phyloP scores from a whole-genome alignment of 306 rosid genomes.

The Cyclanthera cordifolia region DNA sequence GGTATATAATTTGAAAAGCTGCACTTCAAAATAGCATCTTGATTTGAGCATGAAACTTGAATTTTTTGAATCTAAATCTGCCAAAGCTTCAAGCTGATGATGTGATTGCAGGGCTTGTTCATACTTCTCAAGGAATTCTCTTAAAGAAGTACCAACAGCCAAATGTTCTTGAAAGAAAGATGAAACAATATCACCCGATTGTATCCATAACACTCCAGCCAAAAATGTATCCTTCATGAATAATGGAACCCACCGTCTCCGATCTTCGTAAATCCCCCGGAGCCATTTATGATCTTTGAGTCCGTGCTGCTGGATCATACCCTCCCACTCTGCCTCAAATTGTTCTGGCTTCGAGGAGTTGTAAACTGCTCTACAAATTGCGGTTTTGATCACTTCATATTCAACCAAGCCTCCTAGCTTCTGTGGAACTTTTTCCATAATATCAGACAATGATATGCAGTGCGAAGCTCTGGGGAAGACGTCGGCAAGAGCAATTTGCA shows the following conservation, averaged over 20 bases:
- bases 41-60: constrained; percentile 29
- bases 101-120: constrained; percentile 38
- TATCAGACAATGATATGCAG: constrained; percentile 35
- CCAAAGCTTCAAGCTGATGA: constrained; percentile 42
- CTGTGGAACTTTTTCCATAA: constrained; percentile 44
- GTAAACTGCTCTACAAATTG: constrained; percentile 37
- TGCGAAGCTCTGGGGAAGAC: constrained; percentile 69
- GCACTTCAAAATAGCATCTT: constrained; percentile 44
- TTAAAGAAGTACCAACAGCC: constrained; percentile 31
- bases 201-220: constrained; percentile 45
- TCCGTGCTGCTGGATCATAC: constrained; percentile 39
- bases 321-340: constrained; percentile 59
- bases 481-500: constrained; percentile 46
- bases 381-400: constrained; percentile 32
- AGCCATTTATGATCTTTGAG: constrained; percentile 51
- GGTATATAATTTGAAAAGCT: constrained; percentile 48
- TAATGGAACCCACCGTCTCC: constrained; percentile 56
- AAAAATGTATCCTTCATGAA: constrained; percentile 42
- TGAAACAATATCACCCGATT: constrained; percentile 29
- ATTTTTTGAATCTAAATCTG: constrained; percentile 50
- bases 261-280: constrained; percentile 42
- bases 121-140: constrained; percentile 40
- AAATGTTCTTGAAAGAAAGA: constrained; percentile 39
- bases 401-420: constrained; percentile 33
- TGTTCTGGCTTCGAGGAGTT: constrained; percentile 44